Base-by-base conservation (phyloP, 192 early-diverging fungal species). In the Coemansia sp. region DNA sequence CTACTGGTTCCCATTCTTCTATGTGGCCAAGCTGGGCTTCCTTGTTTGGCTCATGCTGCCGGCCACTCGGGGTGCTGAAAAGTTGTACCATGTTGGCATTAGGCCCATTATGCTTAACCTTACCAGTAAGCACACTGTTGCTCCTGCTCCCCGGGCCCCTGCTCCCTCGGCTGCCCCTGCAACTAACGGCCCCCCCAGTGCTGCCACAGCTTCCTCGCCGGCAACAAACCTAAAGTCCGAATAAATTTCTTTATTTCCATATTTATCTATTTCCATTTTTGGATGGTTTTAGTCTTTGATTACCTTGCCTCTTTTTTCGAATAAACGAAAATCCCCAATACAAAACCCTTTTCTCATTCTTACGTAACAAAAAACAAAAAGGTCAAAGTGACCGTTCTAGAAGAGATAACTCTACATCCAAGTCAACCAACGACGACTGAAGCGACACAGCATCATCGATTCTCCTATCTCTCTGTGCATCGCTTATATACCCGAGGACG, bases 1-100 rank as follows among this genome's bases (percentile, higher is more conserved):
- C 35, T 93, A 94, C 88, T 99, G 96, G 94, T 74, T 95, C 66
- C 94, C 94, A 49, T 95, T 99, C 84, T 99, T 96, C 86, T 96
- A 93, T 76, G 76, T 90, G 46, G 86, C 97, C 84, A 99, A 99
- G 87, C 89, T 94, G n/a, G 72, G 88, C 12, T 86, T 98, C 64
- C 83, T 97, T 67, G 73, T 96, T 58, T 99, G 92, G 90, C 86
- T 97, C 44, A 83, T 91, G 77, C 66, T 91, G 57, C 94, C 92
- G 63, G 81, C 85, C 62, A 89, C 89, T 3, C 23, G 77, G 16
- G 97, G 97, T 44, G 95, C 97, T 67, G 86, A 88, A 73, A 76
- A 87, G 68, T 59, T 99, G 57, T 99, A 99, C 80, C 62, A 62
- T 30, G 79, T 82, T 45, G 79, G 91, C 64, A 67, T 97, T 26